These are phyloP conservation scores for Dictyostelium purpureum DNA, from an alignment of 78 protist genomes.

Conservation along the genomic window DNA sequence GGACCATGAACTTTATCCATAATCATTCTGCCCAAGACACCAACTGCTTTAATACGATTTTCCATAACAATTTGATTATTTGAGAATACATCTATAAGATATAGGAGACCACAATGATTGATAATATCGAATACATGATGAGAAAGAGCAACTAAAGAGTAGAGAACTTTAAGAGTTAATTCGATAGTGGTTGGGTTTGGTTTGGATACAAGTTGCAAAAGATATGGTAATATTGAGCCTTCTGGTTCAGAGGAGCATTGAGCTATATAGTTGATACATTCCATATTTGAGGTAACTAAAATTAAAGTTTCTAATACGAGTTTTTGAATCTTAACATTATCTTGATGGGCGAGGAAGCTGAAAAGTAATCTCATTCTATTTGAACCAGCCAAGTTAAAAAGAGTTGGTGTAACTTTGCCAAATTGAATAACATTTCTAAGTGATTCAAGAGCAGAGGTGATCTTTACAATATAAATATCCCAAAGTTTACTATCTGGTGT, in stretches of 20 bases:
- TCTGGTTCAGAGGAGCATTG: background rate
- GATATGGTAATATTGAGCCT: background rate
- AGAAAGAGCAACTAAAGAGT: constrained; percentile 19
- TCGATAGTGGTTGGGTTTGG: constrained; percentile 8
- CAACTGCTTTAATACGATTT: constrained; percentile 17
- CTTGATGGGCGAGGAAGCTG: constrained; percentile 15
- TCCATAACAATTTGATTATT: constrained; percentile 33
- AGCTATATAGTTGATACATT: constrained; percentile 76
- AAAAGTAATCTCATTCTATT: constrained; percentile 22
- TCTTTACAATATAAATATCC: background rate
- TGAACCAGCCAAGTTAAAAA: background rate
- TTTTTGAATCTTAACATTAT: background rate
- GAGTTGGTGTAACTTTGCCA: constrained; percentile 23
- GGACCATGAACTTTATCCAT: constrained; percentile 82
- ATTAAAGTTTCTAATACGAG: constrained; percentile 1
- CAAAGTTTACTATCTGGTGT: constrained; percentile 9
- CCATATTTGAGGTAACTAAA: constrained; percentile 46
- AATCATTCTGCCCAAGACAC: constrained; percentile 49
- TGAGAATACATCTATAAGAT: constrained; percentile 56
- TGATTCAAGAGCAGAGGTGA: constrained; percentile 2
- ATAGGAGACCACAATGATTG: constrained; percentile 64
- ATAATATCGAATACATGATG: constrained; percentile 57
- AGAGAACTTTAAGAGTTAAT: background rate
- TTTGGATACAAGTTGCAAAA: constrained; percentile 25
- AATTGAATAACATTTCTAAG: constrained; percentile 43